phyloP scores from a whole-genome alignment of 1,284 basidiomycete genomes.

The Testicularia cyperi region DNA sequence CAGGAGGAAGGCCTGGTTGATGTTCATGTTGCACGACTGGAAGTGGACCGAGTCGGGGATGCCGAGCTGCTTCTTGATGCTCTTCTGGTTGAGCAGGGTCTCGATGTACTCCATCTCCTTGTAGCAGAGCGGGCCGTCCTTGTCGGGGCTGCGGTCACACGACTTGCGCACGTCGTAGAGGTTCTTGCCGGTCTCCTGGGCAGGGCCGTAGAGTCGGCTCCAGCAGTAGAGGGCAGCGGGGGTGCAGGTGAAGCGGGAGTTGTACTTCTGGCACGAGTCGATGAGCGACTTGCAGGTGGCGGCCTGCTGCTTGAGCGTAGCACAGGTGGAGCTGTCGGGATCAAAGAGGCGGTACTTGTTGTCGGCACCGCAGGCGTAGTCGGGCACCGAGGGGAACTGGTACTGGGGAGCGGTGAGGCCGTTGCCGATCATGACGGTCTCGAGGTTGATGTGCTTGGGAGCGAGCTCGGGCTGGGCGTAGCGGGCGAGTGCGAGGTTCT shows the following conservation, averaged over 20 bases:
- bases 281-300: slow-evolving; percentile 71
- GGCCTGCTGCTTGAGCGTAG: slow-evolving; percentile 68
- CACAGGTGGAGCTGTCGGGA: slow-evolving; percentile 71
- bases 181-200: slow-evolving; percentile 64
- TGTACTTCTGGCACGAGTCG: slow-evolving; percentile 55
- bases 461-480: slow-evolving; percentile 24
- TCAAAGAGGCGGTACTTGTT: slow-evolving; percentile 69
- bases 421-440: slow-evolving; percentile 57
- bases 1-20: slow-evolving; percentile 71
- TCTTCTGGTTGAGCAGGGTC: slow-evolving; percentile 61
- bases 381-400: slow-evolving; percentile 67
- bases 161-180: slow-evolving; percentile 78
- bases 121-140: slow-evolving; percentile 66
- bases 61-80: slow-evolving; percentile 74
- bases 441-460: slow-evolving; percentile 53
- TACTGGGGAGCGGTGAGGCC: slow-evolving; percentile 52
- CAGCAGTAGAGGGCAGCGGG: slow-evolving; percentile 64
- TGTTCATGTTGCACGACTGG: slow-evolving; percentile 63
- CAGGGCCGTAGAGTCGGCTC: slow-evolving; percentile 63
- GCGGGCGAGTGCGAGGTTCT: slow-evolving; percentile 39
- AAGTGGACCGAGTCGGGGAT: slow-evolving; percentile 69
- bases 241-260: slow-evolving; percentile 64
- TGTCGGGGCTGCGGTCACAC: slow-evolving; percentile 71
- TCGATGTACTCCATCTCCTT: slow-evolving; percentile 67
- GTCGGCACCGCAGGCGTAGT: slow-evolving; percentile 69